These are phyloP conservation scores for Coniochaeta sp. DNA, from an alignment of 2,329 filamentous ascomycete genomes.

Conservation along the genomic window DNA sequence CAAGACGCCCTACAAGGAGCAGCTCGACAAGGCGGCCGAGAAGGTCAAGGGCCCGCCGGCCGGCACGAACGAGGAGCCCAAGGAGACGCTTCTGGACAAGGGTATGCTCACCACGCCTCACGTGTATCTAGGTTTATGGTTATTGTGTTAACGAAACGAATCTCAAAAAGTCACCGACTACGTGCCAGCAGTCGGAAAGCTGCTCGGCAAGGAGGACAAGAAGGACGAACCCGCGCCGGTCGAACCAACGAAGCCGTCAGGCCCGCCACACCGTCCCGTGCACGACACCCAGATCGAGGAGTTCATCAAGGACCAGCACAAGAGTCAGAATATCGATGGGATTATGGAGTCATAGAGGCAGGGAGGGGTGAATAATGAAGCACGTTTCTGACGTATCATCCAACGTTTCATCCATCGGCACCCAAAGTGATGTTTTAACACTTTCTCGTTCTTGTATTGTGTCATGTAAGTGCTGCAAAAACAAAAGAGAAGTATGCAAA, in stretches of 20 bases:
- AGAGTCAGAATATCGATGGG: conserved; percentile 28
- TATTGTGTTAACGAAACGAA: too few species aligned
- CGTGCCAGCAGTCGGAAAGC: conserved; percentile 32
- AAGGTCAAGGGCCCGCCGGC: conserved; percentile 1
- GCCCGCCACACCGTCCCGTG: conserved; percentile 34
- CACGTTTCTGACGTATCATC: neutral
- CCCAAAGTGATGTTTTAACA: neutral
- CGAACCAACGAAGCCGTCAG: conserved; percentile 13
- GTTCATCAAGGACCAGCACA: conserved; percentile 45
- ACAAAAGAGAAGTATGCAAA: neutral
- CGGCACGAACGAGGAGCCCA: conserved; percentile 13
- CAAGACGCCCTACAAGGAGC: conserved; percentile 29
- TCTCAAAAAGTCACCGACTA: conserved; percentile 23
- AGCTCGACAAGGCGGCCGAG: conserved; percentile 34
- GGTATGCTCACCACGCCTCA: conserved; percentile 7
- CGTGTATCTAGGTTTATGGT: too few species aligned
- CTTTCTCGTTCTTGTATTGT: too few species aligned
- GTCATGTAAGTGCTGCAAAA: too few species aligned
- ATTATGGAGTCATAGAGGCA: conserved; percentile 4
- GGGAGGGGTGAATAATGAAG: conserved; percentile 1
- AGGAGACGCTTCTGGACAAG: conserved; percentile 5
- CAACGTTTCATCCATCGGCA: too few species aligned
- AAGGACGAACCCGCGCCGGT: conserved; percentile 14
- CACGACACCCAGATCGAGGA: conserved; percentile 44
- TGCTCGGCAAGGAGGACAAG: conserved; percentile 26